Percentiles rank a stretch among this genome's conserved stretches.
phyloP scores from a whole-genome alignment of 208 protist species.

The Vickermania spadyakhi region DNA sequence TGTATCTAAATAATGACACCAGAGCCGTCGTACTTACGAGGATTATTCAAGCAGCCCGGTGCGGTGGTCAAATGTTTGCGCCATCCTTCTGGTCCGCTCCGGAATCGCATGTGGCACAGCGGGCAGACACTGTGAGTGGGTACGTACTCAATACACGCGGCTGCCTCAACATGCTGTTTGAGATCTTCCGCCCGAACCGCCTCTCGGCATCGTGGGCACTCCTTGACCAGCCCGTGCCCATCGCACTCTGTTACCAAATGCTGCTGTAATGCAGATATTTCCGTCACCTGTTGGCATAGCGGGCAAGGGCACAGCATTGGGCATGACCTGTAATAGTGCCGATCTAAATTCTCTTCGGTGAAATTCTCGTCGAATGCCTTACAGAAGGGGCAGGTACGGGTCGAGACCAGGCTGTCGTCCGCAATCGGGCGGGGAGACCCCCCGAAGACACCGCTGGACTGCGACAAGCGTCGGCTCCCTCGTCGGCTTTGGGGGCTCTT shows the following conservation, averaged over 20 bases:
- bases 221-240: slow-evolving; percentile 41
- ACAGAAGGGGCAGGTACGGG: slow-evolving; percentile 79
- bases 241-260: slow-evolving; percentile 87
- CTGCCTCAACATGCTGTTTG: slow-evolving; percentile 51
- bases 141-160: slow-evolving; percentile 62
- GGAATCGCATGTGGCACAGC: slow-evolving; percentile 76
- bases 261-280: slow-evolving; percentile 82
- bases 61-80: slow-evolving; percentile 54
- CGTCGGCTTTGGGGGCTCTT: neutral
- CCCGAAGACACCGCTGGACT: neutral
- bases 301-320: slow-evolving; percentile 90
- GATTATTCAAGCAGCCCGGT: slow-evolving; percentile 84
- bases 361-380: slow-evolving; percentile 61
- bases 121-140: slow-evolving; percentile 70
- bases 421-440: neutral
- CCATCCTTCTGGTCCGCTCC: slow-evolving; percentile 61
- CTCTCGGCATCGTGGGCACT: slow-evolving; percentile 87
- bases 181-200: slow-evolving; percentile 72
- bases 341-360: slow-evolving; percentile 60
- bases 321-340: slow-evolving; percentile 80
- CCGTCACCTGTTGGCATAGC: slow-evolving; percentile 87
- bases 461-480: neutral
- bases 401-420: neutral
- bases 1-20: slow-evolving; percentile 28
- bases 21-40: slow-evolving; percentile 65